These are phyloP conservation scores for Boletellus deceptivus DNA, from an alignment of 1,284 basidiomycete species.

Conservation along the genomic window DNA sequence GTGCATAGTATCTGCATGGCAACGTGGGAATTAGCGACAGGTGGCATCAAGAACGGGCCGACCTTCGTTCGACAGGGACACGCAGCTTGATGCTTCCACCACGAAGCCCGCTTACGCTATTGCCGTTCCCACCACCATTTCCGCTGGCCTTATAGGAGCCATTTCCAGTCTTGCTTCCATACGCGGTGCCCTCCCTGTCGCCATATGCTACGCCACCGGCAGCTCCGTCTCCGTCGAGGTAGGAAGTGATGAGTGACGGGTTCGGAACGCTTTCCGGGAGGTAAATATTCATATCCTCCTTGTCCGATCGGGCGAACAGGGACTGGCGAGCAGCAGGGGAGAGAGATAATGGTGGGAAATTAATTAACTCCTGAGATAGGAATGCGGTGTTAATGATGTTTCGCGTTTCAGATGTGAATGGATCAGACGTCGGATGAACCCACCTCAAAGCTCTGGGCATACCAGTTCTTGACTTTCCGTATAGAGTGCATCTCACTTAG, in stretches of 20 bases:
- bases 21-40: conserved; percentile 3
- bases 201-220: conserved; percentile 9
- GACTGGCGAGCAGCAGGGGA: conserved; percentile 62
- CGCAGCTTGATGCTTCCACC: conserved; percentile 56
- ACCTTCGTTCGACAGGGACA: conserved; percentile 74
- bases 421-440: conserved; percentile 26
- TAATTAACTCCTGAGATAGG: conserved; percentile 74
- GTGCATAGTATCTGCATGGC: conserved; percentile 76
- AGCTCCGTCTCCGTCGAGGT: conserved; percentile 25
- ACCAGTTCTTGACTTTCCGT: conserved; percentile 97
- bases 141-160: conserved; percentile 21
- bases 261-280: conserved; percentile 73
- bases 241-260: conserved; percentile 44
- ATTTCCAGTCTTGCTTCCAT: conserved; percentile 16
- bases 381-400: not conserved
- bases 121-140: conserved; percentile 29
- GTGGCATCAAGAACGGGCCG: conserved; percentile 14
- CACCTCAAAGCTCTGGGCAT: conserved; percentile 98
- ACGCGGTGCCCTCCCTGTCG: conserved; percentile 12
- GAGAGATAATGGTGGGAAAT: conserved; percentile 71
- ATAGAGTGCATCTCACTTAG: conserved; percentile 93
- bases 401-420: not conserved
- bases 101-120: conserved; percentile 26
- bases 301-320: conserved; percentile 51
- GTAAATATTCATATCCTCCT: conserved; percentile 22